These are phyloP conservation scores for Eimeria nieschulzi DNA, from an alignment of 169 alveolate genomes.

Conservation along the genomic window DNA sequence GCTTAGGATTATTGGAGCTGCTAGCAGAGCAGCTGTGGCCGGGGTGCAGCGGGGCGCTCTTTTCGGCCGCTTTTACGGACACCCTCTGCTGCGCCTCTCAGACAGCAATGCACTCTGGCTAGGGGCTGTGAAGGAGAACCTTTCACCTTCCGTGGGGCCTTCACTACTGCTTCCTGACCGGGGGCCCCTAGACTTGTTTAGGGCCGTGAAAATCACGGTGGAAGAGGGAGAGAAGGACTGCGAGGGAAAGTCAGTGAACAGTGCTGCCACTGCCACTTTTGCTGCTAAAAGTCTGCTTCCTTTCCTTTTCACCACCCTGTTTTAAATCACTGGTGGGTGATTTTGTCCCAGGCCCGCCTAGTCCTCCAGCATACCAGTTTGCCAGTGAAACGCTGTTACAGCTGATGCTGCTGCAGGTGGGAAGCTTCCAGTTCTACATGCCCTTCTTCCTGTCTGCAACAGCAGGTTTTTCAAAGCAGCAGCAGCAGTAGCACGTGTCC, in stretches of 20 bases:
- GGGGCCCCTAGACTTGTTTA: not conserved
- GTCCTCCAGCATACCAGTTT: too few species aligned
- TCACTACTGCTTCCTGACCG: conserved; percentile 47
- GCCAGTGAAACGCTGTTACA: not conserved
- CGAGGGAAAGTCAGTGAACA: conserved; percentile 44
- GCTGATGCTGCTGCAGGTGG: conserved; percentile 65
- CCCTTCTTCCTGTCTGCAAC: conserved; percentile 49
- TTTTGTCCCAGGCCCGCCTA: too few species aligned
- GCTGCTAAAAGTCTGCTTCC: too few species aligned
- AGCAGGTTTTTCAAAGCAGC: conserved; percentile 1
- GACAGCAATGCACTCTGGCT: conserved; percentile 38
- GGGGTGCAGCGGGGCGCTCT: conserved; percentile 52
- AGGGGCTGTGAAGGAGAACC: conserved; percentile 17
- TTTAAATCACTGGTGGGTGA: too few species aligned
- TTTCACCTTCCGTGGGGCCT: conserved; percentile 30
- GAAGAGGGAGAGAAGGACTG: conserved; percentile 18
- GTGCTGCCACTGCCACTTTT: too few species aligned
- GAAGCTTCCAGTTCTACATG: conserved; percentile 40
- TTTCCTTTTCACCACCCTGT: too few species aligned
- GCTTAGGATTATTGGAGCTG: not conserved
- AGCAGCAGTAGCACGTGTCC: conserved; percentile 11
- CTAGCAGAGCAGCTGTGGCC: conserved; percentile 10
- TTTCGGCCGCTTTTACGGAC: conserved; percentile 43
- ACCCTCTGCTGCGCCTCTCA: conserved; percentile 37
- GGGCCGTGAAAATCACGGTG: conserved; percentile 27